Conservation (phyloP, 805 yeast genomes). For the Starmerella bacillaris region DNA sequence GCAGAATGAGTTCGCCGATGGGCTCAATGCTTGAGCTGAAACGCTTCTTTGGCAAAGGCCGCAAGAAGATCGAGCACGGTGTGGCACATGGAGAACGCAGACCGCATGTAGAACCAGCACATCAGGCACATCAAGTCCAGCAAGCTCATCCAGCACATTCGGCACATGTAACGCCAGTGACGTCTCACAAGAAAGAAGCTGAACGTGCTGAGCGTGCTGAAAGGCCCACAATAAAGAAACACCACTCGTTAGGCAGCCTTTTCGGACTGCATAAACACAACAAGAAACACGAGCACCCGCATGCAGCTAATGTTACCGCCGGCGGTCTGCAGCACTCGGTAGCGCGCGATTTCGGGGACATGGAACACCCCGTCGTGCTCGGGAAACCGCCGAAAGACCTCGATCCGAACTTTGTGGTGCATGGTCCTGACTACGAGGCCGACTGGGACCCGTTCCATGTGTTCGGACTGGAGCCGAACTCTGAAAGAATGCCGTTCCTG, state of each 20-base stretch:
- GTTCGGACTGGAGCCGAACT: conserved; percentile 8
- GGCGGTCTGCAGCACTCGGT: not conserved
- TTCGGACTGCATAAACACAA: conserved; percentile 2
- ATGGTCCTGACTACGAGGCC: conserved; percentile 13
- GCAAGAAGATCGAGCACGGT: conserved; percentile 13
- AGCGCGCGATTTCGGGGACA: conserved; percentile 2
- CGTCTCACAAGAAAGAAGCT: not conserved
- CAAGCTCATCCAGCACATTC: not conserved
- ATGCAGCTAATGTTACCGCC: not conserved
- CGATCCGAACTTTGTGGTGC: conserved; percentile 12
- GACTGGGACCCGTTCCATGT: conserved; percentile 17
- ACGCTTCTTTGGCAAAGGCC: conserved; percentile 17
- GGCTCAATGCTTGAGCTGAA: conserved; percentile 14
- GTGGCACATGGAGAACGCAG: conserved; percentile 1
- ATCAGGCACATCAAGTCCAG: not conserved
- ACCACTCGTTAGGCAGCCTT: conserved; percentile 1
- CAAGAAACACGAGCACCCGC: not conserved
- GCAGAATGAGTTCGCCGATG: conserved; percentile 1
- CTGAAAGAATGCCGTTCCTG: conserved; percentile 23
- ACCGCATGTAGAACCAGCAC: not conserved
- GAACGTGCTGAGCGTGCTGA: too few relatives aligned
- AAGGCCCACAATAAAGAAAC: too few relatives aligned
- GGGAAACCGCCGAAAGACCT: conserved; percentile 3
- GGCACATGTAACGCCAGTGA: not conserved
- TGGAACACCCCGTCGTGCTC: not conserved